Evolutionary conservation across 2,329 filamentous ascomycete genomes (phyloP), one percentile per base, ranked within the genome.

Genomic region (Lojkania enalia): DNA sequence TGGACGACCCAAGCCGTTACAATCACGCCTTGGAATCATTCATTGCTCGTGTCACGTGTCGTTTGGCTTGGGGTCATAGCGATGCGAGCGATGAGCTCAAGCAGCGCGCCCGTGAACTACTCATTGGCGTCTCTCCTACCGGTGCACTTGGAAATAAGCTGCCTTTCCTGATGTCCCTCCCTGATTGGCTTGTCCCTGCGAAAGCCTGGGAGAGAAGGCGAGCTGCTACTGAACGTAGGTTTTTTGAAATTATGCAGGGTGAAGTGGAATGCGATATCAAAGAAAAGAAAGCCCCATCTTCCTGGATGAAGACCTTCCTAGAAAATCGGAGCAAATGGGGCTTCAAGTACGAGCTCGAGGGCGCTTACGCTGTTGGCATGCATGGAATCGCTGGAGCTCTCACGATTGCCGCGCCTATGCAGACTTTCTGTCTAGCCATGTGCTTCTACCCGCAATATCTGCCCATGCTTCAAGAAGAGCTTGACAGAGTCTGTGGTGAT

Each of bases 351-450:
- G 71, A 74, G n/a, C 48, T 71, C 1, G 74, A 76, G 49, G 73
- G 71, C 5, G 71, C 73, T 2, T 75, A 71, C 48, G 71, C 70
- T 38, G 72, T 76, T 13, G 74, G 73, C 5, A 75, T 76, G 74
- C 71, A 74, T 40, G 73, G 72, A 4, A 74, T 76, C 30, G 73
- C 73, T 12, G 73, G 73, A 23, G 73, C 72, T 16, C 55, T 76
- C 5, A 76, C 73, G 2, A 74, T 75, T 23, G 73, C 74, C 1
- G 73, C 72, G 4, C 71, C 72, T 0, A 74, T 76, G 70, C 71
- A 75, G 49, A 71, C 66, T 3, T 76, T 75, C 52, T 74, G 71
- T 46, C 61, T 76, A n/a, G 72, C 73, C 11, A 71, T 76, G 67
- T 66, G 66, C 42, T 61, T 72, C 52, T 71, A 74, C 32, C 73